phyloP scores from a whole-genome alignment of 129 eudicot genomes.

The Centaurea solstitialis region DNA sequence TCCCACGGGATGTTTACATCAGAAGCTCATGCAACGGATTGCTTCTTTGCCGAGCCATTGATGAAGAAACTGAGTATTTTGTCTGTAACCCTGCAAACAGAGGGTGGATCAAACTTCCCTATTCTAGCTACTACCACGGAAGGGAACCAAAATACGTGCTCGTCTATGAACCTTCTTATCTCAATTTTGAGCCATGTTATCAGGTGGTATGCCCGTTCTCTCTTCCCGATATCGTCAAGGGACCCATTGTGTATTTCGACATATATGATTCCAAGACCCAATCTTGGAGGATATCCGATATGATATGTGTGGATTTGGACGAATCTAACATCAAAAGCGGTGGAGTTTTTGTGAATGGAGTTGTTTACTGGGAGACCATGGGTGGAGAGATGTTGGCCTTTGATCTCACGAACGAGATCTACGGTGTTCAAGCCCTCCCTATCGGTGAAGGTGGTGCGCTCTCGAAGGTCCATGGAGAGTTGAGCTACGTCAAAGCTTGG shows the following conservation, averaged over 20 bases:
- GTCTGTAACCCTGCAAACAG: conserved; percentile 54
- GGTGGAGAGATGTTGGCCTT: conserved; percentile 43
- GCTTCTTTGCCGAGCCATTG: conserved; percentile 46
- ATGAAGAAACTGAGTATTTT: conserved; percentile 17
- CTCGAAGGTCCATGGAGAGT: conserved; percentile 37
- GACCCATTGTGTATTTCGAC: conserved; percentile 39
- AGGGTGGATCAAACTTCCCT: conserved; percentile 33
- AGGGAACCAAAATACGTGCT: conserved; percentile 36
- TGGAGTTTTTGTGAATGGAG: conserved; percentile 46
- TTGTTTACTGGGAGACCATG: conserved; percentile 50
- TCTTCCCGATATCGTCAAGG: conserved; percentile 15
- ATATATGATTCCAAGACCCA: conserved; percentile 50
- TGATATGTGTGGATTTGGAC: conserved; percentile 31
- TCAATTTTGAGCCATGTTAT: conserved; percentile 39
- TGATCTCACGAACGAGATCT: conserved; percentile 37
- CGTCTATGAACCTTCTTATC: conserved; percentile 53
- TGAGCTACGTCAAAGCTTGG: conserved; percentile 26
- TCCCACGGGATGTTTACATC: conserved; percentile 29
- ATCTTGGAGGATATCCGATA: conserved; percentile 40
- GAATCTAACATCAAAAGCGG: conserved; percentile 4
- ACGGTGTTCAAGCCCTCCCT: conserved; percentile 34
- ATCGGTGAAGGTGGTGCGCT: conserved; percentile 24
- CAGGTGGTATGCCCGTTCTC: conserved; percentile 47
- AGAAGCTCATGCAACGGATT: conserved; percentile 57
- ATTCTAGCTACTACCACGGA: conserved; percentile 44